Conservation (phyloP, 2,329 filamentous ascomycete species). For the Hypoxylon sp. region DNA sequence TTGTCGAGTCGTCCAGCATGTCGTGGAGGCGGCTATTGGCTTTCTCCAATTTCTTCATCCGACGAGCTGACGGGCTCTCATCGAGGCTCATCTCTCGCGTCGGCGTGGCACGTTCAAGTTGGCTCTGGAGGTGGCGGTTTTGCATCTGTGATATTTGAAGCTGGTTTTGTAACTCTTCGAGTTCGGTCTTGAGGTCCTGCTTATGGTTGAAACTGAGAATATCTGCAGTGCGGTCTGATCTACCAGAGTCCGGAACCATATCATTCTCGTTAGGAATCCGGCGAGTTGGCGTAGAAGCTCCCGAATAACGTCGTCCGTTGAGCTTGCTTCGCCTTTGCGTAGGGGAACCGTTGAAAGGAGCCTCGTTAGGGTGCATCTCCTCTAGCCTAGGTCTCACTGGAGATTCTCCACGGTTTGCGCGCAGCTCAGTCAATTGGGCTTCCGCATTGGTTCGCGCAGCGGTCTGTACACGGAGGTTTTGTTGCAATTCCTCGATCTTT, state of each 20-base stretch:
- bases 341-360: constrained; percentile 79
- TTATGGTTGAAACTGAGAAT: constrained; percentile 86
- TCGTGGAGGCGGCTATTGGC: constrained; percentile 93
- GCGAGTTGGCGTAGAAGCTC: constrained; percentile 81
- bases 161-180: constrained; percentile 94
- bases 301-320: constrained; percentile 73
- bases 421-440: constrained; percentile 81
- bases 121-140: constrained; percentile 90
- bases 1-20: constrained; percentile 92
- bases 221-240: constrained; percentile 88
- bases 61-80: constrained; percentile 81
- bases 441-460: constrained; percentile 87
- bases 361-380: constrained; percentile 88
- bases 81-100: constrained; percentile 72
- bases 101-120: constrained; percentile 78
- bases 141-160: constrained; percentile 95
- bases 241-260: constrained; percentile 77
- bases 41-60: constrained; percentile 91
- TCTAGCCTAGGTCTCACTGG: constrained; percentile 81
- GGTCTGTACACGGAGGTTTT: constrained; percentile 84
- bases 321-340: constrained; percentile 71
- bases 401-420: constrained; percentile 78
- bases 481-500: constrained; percentile 88
- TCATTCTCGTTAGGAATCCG: constrained; percentile 75
- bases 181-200: constrained; percentile 90